These are phyloP conservation scores for Starmerella stellata DNA, from an alignment of 805 yeast species.

Conservation along the genomic window DNA sequence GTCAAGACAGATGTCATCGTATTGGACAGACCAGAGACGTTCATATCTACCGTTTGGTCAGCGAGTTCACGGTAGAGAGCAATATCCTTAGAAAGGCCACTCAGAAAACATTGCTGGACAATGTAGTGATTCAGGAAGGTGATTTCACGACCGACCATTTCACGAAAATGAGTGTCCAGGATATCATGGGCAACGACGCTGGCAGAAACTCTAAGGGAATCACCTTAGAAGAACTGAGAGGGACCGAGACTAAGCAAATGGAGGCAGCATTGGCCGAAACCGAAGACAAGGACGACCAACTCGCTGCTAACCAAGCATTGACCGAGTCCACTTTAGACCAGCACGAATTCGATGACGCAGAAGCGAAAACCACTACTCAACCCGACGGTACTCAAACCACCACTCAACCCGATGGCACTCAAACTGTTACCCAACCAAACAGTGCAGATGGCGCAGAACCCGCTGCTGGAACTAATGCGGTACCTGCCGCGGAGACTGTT, in stretches of 20 bases:
- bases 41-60: conserved; percentile 87
- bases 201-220: conserved; percentile 21
- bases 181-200: conserved; percentile 51
- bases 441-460: background rate
- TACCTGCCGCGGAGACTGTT: conserved; percentile 21
- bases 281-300: conserved; percentile 62
- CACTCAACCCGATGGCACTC: background rate
- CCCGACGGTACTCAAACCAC: background rate
- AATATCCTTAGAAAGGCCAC: conserved; percentile 86
- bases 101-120: conserved; percentile 82
- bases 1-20: conserved; percentile 97
- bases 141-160: conserved; percentile 96
- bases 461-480: conserved; percentile 5
- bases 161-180: conserved; percentile 69
- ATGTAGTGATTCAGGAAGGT: conserved; percentile 92
- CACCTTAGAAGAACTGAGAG: conserved; percentile 18
- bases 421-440: background rate
- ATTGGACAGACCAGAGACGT: conserved; percentile 97
- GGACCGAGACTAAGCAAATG: conserved; percentile 17
- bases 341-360: conserved; percentile 45
- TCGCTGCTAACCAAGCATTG: conserved; percentile 80
- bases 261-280: conserved; percentile 68
- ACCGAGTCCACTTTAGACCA: conserved; percentile 67
- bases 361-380: background rate
- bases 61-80: conserved; percentile 90